Evolutionary conservation across 1,284 basidiomycete genomes (phyloP).

Genomic region (Heterobasidion occidentale): DNA sequence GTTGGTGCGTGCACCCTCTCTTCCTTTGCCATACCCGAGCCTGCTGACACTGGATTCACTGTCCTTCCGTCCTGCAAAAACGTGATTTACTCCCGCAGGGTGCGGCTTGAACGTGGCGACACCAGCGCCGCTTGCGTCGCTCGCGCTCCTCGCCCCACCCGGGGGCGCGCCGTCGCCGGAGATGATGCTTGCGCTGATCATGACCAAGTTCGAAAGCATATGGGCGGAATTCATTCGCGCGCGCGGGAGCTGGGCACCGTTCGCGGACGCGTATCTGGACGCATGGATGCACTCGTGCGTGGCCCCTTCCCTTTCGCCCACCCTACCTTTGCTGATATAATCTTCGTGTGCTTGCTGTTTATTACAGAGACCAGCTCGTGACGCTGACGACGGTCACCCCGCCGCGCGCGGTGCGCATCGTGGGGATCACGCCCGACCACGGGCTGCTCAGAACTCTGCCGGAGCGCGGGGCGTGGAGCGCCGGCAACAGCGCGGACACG

Average conservation of each 20-base stretch:
- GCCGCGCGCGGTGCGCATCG: constrained; percentile 66
- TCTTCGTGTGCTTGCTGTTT: constrained; percentile 3
- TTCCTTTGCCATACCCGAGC: background rate
- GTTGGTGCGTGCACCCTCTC: constrained; percentile 48
- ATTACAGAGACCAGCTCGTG: constrained; percentile 72
- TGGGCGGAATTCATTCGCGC: constrained; percentile 67
- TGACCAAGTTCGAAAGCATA: constrained; percentile 74
- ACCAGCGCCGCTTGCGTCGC: constrained; percentile 74
- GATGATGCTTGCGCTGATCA: constrained; percentile 65
- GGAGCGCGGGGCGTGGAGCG: constrained; percentile 32
- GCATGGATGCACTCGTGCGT: constrained; percentile 87
- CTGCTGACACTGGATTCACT: too few species aligned
- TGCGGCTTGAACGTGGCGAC: constrained; percentile 90
- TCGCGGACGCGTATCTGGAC: constrained; percentile 72
- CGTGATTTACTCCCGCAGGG: constrained; percentile 35
- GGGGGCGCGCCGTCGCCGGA: constrained; percentile 59
- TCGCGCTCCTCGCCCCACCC: constrained; percentile 59
- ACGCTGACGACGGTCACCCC: constrained; percentile 75
- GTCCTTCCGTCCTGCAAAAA: too few species aligned
- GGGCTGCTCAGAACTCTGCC: constrained; percentile 83
- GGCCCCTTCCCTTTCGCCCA: background rate
- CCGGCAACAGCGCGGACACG: constrained; percentile 18
- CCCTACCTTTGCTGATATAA: background rate
- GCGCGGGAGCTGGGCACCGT: constrained; percentile 66
- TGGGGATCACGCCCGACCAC: constrained; percentile 82